These are phyloP conservation scores for Gossypium stocksii DNA, from an alignment of 345 rosid species.

Conservation along the genomic window DNA sequence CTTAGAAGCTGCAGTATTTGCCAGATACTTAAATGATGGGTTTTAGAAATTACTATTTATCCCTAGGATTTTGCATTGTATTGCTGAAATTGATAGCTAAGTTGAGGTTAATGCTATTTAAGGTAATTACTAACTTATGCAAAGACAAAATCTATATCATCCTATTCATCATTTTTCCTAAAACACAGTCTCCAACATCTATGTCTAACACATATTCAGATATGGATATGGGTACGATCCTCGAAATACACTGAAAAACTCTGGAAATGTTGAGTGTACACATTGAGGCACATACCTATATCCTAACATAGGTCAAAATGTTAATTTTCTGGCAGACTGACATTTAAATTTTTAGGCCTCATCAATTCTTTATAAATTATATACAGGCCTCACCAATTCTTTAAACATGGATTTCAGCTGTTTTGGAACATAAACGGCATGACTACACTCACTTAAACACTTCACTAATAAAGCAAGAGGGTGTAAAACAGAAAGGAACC, in stretches of 20 bases:
- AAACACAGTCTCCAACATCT: not conserved
- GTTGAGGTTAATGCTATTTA: not conserved
- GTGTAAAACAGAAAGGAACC: not conserved
- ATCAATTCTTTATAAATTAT: not conserved
- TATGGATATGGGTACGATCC: not conserved
- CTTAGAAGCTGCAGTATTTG: not conserved
- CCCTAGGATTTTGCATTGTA: not conserved
- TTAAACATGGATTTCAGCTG: constrained; percentile 49
- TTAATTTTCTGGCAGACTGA: not conserved
- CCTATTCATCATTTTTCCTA: not conserved
- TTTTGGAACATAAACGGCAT: constrained; percentile 14
- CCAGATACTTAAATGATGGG: not conserved
- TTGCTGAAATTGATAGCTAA: not conserved
- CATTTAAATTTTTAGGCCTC: not conserved
- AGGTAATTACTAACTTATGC: not conserved
- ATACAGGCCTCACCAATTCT: constrained; percentile 10
- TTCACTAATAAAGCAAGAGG: not conserved
- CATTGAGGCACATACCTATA: not conserved
- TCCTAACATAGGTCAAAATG: not conserved
- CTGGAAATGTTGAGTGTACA: not conserved
- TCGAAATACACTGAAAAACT: not conserved
- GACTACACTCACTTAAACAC: constrained; percentile 1
- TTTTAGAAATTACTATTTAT: not conserved
- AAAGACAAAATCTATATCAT: not conserved
- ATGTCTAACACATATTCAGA: not conserved